phyloP scores from a whole-genome alignment of 495 filamentous ascomycete genomes.

The Oidiodendron maius region DNA sequence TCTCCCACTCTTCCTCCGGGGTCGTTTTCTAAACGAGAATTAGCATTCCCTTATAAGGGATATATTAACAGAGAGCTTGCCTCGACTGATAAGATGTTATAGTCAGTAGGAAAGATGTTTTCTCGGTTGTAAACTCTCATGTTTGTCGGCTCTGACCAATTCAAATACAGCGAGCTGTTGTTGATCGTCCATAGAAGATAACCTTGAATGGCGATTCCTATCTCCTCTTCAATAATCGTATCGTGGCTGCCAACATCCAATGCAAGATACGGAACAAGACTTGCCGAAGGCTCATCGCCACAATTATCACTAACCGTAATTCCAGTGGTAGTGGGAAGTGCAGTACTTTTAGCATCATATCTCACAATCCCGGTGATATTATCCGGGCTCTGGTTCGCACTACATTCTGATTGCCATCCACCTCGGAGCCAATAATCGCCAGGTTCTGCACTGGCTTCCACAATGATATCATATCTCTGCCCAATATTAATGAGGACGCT shows the following conservation, averaged over 20 bases:
- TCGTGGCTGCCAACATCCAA: slow-evolving; percentile 24
- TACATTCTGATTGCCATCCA: slow-evolving; percentile 31
- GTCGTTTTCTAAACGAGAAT: slow-evolving; percentile 33
- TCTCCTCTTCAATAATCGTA: slow-evolving; percentile 13
- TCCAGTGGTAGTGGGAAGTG: slow-evolving; percentile 28
- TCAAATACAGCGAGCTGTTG: slow-evolving; percentile 29
- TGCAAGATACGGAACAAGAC: slow-evolving; percentile 26
- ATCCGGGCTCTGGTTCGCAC: slow-evolving; percentile 28
- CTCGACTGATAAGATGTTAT: slow-evolving; percentile 33
- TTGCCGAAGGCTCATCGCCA: slow-evolving; percentile 26
- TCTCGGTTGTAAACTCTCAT: slow-evolving; percentile 31
- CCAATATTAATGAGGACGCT: slow-evolving; percentile 56
- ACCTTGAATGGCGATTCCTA: slow-evolving; percentile 14
- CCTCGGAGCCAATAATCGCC: slow-evolving; percentile 53
- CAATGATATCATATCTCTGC: slow-evolving; percentile 65
- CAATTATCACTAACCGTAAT: slow-evolving; percentile 20
- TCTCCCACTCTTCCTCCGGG: slow-evolving; percentile 25
- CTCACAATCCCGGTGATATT: slow-evolving; percentile 53
- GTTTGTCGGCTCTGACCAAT: slow-evolving; percentile 36
- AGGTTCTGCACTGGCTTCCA: slow-evolving; percentile 47
- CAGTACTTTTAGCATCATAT: slow-evolving; percentile 34
- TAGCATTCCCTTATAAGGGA: background rate
- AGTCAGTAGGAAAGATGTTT: slow-evolving; percentile 25
- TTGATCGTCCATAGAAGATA: slow-evolving; percentile 38
- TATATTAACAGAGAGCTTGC: slow-evolving; percentile 1